phyloP scores from a whole-genome alignment of 352 stramenopile genomes.

The Hyphochytrium catenoides region DNA sequence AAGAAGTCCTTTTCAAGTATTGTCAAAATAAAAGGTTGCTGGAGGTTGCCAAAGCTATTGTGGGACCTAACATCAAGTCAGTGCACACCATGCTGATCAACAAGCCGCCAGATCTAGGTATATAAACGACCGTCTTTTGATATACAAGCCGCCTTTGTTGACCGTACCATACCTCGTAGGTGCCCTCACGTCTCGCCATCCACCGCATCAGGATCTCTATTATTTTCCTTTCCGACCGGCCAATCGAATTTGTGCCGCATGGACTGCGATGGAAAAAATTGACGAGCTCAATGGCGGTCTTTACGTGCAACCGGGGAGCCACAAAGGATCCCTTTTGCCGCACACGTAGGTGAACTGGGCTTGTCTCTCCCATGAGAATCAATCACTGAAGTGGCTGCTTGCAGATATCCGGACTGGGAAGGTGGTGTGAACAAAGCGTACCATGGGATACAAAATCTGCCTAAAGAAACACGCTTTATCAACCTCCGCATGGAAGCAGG shows the following conservation, averaged over 20 bases:
- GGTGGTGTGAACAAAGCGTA: conserved; percentile 7
- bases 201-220: conserved; percentile 8
- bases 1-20: conserved; percentile 7
- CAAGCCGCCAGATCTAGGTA: conserved; percentile 8
- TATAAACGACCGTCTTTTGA: too few relatives aligned
- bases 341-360: too few relatives aligned
- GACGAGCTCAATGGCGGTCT: conserved; percentile 7
- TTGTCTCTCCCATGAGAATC: too few relatives aligned
- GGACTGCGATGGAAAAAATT: conserved; percentile 8
- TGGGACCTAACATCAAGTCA: conserved; percentile 2
- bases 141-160: too few relatives aligned
- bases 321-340: conserved; percentile 3
- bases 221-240: conserved; percentile 8
- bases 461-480: conserved; percentile 5
- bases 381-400: too few relatives aligned
- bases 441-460: conserved; percentile 5
- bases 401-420: conserved; percentile 7
- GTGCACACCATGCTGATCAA: conserved; percentile 11
- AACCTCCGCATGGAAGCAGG: conserved; percentile 7
- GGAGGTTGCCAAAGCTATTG: conserved; percentile 5
- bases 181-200: conserved; percentile 6
- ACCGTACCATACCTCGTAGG: too few relatives aligned
- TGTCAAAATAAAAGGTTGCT: conserved; percentile 3
- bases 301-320: conserved; percentile 4
- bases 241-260: conserved; percentile 5